Conservation (phyloP, 1,139 yeast species). For the Eremothecium coryli region DNA sequence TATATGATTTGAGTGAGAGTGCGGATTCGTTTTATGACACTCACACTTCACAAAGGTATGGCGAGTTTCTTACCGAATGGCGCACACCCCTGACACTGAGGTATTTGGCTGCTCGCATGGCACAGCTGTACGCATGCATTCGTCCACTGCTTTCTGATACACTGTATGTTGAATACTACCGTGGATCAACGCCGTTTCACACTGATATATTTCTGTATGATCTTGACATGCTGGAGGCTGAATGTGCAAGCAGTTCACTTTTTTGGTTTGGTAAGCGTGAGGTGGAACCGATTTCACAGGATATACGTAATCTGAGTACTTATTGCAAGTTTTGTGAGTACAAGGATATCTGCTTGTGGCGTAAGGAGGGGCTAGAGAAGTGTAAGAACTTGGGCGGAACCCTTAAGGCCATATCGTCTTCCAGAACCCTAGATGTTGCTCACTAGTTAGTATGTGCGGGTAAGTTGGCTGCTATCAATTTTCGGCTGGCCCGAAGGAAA, state of each 20-base stretch:
- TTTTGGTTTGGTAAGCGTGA: constrained; percentile 50
- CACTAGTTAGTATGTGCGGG: no score
- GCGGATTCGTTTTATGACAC: constrained; percentile 13
- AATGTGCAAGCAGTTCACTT: constrained; percentile 32
- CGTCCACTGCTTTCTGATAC: constrained; percentile 32
- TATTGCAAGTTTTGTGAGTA: constrained; percentile 50
- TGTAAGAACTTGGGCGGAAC: constrained; percentile 17
- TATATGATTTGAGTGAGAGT: constrained; percentile 15
- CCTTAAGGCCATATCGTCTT: constrained; percentile 7
- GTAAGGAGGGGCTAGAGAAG: constrained; percentile 15
- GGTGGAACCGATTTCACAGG: constrained; percentile 35
- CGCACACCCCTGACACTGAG: constrained; percentile 44
- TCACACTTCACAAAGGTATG: constrained; percentile 9
- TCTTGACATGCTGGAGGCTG: constrained; percentile 23
- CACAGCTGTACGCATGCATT: constrained; percentile 40
- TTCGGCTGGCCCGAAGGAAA: no score
- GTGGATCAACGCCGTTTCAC: constrained; percentile 34
- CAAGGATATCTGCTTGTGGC: constrained; percentile 32
- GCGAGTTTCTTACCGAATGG: constrained; percentile 37
- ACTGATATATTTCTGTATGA: constrained; percentile 35
- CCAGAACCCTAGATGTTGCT: no score
- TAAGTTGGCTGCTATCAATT: background rate
- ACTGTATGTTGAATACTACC: constrained; percentile 47
- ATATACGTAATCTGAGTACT: constrained; percentile 28
- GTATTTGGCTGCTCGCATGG: constrained; percentile 46